Evolutionary conservation across 176 grass and related monocot species (phyloP), one percentile per base, ranked within the genome.

Genomic region (Avena insularis): DNA sequence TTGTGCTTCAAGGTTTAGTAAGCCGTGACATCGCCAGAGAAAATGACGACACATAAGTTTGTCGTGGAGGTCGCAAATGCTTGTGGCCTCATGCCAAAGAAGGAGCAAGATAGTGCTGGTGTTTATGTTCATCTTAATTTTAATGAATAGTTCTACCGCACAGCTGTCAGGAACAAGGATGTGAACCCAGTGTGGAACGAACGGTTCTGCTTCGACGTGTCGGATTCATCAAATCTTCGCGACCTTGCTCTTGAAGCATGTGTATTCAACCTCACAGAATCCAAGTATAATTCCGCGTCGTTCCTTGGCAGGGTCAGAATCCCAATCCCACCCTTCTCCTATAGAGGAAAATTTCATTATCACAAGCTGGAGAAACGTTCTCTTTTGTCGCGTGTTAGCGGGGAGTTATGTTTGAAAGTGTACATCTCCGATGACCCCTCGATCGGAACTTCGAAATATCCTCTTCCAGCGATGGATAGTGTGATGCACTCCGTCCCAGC

Each of bases 11-110:
- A 4, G 54, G 54, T 56, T 56, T 17, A 19, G 13, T 43, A 56
- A 56, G 14, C 15, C 17, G 15, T 15, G 14, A 56, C 53, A 56
- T 56, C 14, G 53, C 53, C 38, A 6, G 38, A 40, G 1, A 43
- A 43, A 43, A 43, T 91, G 89, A 86, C 79, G 14, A 5, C 75
- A 21, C 93, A 89, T 49, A 98, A 93, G 83, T 78, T 98, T 57
- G 95, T 93, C 20, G 91, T 98, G 27, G 95, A 98, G 85, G 88
- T 95, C 19, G 58, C 16, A 64, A 93, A 90, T 89, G 95, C 95
- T 33, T 90, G 92, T 79, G 95, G 93, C 78, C 88, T 98, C 15
- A 98, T 95, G 90, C 93, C 91, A 21, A 93, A 95, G 76, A 93
- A 95, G 45, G 91, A 91, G 75, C 83, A 92, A 20, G 95, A 91